phyloP scores from a whole-genome alignment of 2,329 filamentous ascomycete genomes.

The Mollisia scopiformis region DNA sequence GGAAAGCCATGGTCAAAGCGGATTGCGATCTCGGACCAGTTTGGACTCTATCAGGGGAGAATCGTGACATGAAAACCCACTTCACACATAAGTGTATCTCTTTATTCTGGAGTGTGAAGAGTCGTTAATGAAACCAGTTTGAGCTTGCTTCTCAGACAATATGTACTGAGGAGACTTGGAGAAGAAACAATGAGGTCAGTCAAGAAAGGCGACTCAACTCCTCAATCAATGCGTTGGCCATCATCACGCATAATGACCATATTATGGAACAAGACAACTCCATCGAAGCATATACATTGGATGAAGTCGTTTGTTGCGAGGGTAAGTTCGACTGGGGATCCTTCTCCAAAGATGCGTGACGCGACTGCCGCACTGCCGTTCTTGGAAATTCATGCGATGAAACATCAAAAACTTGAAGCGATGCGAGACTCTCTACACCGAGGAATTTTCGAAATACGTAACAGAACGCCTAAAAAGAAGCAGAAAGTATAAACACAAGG shows the following conservation, averaged over 20 bases:
- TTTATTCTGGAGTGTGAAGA: background rate
- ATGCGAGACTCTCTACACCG: background rate
- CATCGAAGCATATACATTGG: background rate
- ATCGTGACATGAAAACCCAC: background rate
- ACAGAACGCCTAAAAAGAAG: background rate
- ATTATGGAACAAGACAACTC: background rate
- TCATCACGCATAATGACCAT: constrained; percentile 1
- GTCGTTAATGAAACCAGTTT: background rate
- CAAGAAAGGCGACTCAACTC: background rate
- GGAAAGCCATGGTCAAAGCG: background rate
- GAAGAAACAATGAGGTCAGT: background rate
- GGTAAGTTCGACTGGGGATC: background rate
- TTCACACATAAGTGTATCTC: background rate
- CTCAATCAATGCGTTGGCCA: background rate
- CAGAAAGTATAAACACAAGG: too few species aligned
- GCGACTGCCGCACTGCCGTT: background rate
- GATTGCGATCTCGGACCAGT: background rate
- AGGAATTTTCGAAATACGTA: background rate
- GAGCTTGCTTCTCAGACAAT: background rate
- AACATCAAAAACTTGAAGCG: too few species aligned
- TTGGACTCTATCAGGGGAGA: background rate
- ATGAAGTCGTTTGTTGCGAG: background rate
- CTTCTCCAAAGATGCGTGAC: background rate
- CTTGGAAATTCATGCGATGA: constrained; percentile 1
- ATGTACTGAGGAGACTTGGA: background rate